Base-by-base conservation (phyloP, 2,329 filamentous ascomycete genomes). In the Fusarium albosuccineum region DNA sequence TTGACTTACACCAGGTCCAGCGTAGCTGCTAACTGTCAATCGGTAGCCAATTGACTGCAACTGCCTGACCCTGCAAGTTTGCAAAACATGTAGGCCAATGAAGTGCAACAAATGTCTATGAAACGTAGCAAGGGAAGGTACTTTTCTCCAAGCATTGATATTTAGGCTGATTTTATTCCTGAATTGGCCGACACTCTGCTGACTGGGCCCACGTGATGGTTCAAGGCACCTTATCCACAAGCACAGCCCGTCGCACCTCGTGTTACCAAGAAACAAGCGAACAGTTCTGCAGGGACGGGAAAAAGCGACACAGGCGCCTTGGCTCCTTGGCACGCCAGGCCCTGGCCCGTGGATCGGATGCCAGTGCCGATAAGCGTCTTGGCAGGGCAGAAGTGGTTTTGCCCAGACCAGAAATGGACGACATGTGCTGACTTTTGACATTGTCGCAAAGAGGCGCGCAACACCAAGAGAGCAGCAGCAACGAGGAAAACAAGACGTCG, bases 291-390 rank as follows among this genome's bases (percentile, higher is more conserved):
- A 34, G 49, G 22, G 46, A 55, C 67, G 64, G 67, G 67, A 65
- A 55, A 22, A 66, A 51, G 66, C 45, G 30, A 63, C 44, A 29
- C 45, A 51, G 61, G 46, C 57, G 52, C 13, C 64, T 70, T 41
- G 67, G 58, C 64, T 45, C 48, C 71, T 72, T 71, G 68, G 71
- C 70, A 66, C 54, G 41, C 51, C 62, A 70, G 44, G 60, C 40
- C 66, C 66, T 70, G 63, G 67, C 58, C 52, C 64, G 56, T 52
- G 45, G 64, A 73, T 73, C 71, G 71, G 68, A 70, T 67, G 37
- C 49, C 40, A 62, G 57, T 73, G 71, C 71, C 70, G 71, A 73
- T 72, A 70, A 57, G 51, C 48, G 62, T 36, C 71, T 73, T 73
- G 71, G 68, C 71, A 71, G 54, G 55, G 57, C 65, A 66, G 52